Base-by-base conservation (phyloP, 225 moss, liverwort and hornwort genomes). In the Marchantia polymorpha region DNA sequence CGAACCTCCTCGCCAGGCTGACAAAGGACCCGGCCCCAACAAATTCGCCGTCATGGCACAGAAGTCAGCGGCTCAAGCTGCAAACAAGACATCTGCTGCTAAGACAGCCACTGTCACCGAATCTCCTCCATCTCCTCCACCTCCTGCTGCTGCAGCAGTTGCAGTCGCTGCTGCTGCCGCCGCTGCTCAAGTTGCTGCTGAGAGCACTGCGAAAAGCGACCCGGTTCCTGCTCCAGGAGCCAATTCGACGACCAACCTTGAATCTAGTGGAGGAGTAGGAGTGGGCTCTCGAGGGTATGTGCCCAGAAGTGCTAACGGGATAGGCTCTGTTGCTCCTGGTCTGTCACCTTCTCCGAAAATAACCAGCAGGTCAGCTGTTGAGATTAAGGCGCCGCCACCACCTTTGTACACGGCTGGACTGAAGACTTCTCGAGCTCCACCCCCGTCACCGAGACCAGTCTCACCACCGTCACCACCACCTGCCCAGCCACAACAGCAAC, bases 1-100 rank as follows among this genome's bases (percentile, higher is more conserved):
- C 11, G 78, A 79, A 20, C 78, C 69, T 23, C 78, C 78, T 12
- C 78, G 68, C 29, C 78, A 79, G 53, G 78, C 60, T 20, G 78
- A 68, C 19, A 79, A 69, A 54, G 63, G 64, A 63, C 7, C 29
- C 39, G 68, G 68, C 10, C 25, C 26, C 12, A 49, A 30, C 23
- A 39, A 39, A 39, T 39, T 39, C 39, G 25, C 25, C 4, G 25
- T 3, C 1, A 50, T 76, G 7, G 48, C 64, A n/a, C 48, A 64
- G 48, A 77, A 66, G 75, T 16, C 39, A 30, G 29, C 64, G 26
- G 0, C 64, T n/a, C 64, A 77, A 20, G 60, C 61, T 61, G 46
- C 39, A 31, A 61, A 19, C 7, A 76, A 76, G 6, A n/a, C 76
- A 30, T 14, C 27, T 12, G 0, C 55, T 25, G 7, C 29, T 12